A percentile compares a stretch with the other conserved stretches of the same genome.
These are phyloP conservation scores for Claviceps sorghi DNA, from an alignment of 2,329 filamentous ascomycete genomes.

Conservation along the genomic window DNA sequence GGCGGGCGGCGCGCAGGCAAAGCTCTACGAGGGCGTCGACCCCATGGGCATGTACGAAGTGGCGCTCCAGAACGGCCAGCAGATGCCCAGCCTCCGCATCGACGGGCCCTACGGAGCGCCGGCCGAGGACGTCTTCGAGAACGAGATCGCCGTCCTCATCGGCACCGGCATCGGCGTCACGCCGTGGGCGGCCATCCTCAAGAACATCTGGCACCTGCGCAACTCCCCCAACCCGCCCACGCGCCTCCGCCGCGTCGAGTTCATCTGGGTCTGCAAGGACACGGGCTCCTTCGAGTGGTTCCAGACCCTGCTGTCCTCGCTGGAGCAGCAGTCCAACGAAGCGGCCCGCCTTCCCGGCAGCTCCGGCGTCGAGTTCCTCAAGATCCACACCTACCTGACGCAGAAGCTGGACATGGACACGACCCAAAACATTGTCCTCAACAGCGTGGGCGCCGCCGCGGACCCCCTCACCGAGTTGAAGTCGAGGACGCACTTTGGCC, in stretches of 20 bases:
- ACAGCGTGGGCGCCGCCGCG: slow-evolving; percentile 74
- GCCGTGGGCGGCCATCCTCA: slow-evolving; percentile 75
- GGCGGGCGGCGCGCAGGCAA: slow-evolving; percentile 71
- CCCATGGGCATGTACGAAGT: slow-evolving; percentile 97
- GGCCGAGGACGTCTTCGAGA: slow-evolving; percentile 92
- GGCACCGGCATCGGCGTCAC: slow-evolving; percentile 80
- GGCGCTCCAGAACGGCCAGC: slow-evolving; percentile 79
- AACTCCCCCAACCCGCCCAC: slow-evolving; percentile 77
- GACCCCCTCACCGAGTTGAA: slow-evolving; percentile 89
- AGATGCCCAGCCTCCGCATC: slow-evolving; percentile 79
- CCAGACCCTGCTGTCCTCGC: slow-evolving; percentile 78
- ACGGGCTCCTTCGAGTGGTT: slow-evolving; percentile 98
- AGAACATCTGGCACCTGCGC: slow-evolving; percentile 97
- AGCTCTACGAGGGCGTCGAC: slow-evolving; percentile 81
- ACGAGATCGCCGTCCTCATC: slow-evolving; percentile 75
- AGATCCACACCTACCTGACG: slow-evolving; percentile 95
- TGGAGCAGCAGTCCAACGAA: slow-evolving; percentile 71
- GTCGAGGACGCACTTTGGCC: slow-evolving; percentile 82
- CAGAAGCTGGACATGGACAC: slow-evolving; percentile 86
- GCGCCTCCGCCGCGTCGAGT: slow-evolving; percentile 86
- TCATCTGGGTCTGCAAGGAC: slow-evolving; percentile 97
- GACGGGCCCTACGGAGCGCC: slow-evolving; percentile 95
- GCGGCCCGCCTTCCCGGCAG: slow-evolving; percentile 53
- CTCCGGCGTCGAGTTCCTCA: slow-evolving; percentile 69
- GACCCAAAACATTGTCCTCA: slow-evolving; percentile 90